phyloP scores from a whole-genome alignment of 2,329 filamentous ascomycete genomes.

The Aureobasidium sp. region DNA sequence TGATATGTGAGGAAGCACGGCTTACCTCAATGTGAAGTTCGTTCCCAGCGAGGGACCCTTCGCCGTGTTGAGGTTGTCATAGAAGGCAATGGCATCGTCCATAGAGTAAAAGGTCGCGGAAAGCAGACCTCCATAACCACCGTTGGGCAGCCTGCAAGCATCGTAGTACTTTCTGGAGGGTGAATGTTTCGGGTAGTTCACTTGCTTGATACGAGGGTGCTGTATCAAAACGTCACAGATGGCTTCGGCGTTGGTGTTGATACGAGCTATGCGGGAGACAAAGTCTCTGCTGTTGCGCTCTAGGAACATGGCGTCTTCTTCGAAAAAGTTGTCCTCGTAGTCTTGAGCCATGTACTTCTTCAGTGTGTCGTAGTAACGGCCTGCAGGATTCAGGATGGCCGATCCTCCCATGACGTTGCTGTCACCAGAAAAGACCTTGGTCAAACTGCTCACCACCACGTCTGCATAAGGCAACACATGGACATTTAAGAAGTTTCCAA shows the following conservation, averaged over 20 bases:
- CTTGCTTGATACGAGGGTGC: conserved; percentile 51
- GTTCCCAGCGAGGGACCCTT: conserved; percentile 94
- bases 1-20: background rate
- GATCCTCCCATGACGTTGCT: conserved; percentile 95
- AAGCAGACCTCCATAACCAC: conserved; percentile 83
- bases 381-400: conserved; percentile 54
- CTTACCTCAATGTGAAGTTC: conserved; percentile 71
- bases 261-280: conserved; percentile 66
- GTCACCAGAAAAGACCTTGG: conserved; percentile 95
- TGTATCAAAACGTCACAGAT: conserved; percentile 61
- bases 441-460: conserved; percentile 86
- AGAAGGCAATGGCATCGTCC: conserved; percentile 69
- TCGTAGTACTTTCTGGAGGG: conserved; percentile 67
- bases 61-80: conserved; percentile 73
- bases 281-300: conserved; percentile 96
- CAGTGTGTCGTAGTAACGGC: conserved; percentile 61
- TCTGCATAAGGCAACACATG: conserved; percentile 86
- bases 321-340: conserved; percentile 88
- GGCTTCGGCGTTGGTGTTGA: conserved; percentile 77
- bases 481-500: conserved; percentile 93
- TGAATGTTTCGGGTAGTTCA: conserved; percentile 82
- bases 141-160: conserved; percentile 58
- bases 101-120: conserved; percentile 70
- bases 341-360: conserved; percentile 53
- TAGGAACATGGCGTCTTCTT: conserved; percentile 87